Evolutionary conservation across 345 rosid species (phyloP), one percentile per base, ranked within the genome.

Genomic region (Leavenworthia alabamica): DNA sequence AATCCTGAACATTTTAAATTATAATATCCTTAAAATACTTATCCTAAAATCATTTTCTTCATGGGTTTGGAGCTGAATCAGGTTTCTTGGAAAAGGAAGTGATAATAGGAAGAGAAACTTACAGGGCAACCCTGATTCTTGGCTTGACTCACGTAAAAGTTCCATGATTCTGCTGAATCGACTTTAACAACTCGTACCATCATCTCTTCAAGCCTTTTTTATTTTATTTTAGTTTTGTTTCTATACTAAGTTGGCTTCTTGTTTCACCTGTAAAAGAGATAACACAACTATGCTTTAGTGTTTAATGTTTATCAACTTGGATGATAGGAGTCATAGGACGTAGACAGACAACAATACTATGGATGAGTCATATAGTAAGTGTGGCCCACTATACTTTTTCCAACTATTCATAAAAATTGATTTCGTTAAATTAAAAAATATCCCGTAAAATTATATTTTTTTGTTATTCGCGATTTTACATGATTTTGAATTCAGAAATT

Each of bases 101-200:
- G 23, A 15, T 1, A 33, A 19, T 43, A 24, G 17, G 50, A 29
- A 22, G 19, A 46, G 48, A 52, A 42, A 67, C 88, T 68, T 77
- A 89, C 97, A 47, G 95, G 86, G 73, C 80, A 78, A 60, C 60
- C 77, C 40, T 81, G 91, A 62, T 36, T 75, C 68, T 71, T 81
- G 56, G 92, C 88, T 75, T 77, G 92, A 60, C 71, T 66, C 20
- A 83, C 60, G 75, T 66, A 82, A 45, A 67, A 71, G 12, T 82
- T 84, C 96, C 99, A 89, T 45, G 91, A 74, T 64, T 83, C 80
- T 42, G 59, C 58, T 5, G 96, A 83, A 15, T 80, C 86, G 7
- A 92, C 72, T 65, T 80, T 81, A 35, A 81, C 69, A 49, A 78
- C 86, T 66, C 90, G 78, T 14, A 83, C 87, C 56, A 70, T 83